These are phyloP conservation scores for Microascus cirrosus DNA, from an alignment of 2,329 filamentous ascomycete genomes.

Conservation along the genomic window DNA sequence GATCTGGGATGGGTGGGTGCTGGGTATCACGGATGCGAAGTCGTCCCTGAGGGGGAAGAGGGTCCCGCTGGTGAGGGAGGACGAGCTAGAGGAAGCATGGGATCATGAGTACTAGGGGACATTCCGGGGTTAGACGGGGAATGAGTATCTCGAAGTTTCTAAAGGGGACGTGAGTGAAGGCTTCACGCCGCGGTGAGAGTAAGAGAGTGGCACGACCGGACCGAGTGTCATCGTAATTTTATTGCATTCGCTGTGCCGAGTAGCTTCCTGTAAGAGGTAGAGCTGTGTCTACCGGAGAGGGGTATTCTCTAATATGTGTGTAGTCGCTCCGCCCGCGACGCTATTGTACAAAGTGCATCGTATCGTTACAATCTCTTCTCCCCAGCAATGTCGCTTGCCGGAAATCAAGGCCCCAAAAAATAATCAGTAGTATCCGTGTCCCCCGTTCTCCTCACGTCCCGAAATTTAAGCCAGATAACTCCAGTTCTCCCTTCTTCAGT, in stretches of 20 bases:
- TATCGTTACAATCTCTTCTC: background rate
- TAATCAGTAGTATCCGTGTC: background rate
- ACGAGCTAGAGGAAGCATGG: background rate
- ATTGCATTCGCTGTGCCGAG: background rate
- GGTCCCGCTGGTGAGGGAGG: background rate
- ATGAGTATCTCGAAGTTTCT: background rate
- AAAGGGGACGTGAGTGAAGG: background rate
- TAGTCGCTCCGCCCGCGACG: background rate
- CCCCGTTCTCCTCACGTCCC: background rate
- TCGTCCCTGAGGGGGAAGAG: background rate
- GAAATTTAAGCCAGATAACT: background rate
- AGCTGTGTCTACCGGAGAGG: background rate
- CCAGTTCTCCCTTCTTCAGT: background rate
- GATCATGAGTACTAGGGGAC: background rate
- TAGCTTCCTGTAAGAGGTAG: background rate
- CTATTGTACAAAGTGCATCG: background rate
- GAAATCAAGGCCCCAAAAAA: background rate
- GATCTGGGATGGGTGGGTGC: background rate
- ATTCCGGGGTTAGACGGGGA: background rate
- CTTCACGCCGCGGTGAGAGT: background rate
- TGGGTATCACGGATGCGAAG: background rate
- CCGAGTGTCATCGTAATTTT: background rate
- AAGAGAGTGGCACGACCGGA: background rate
- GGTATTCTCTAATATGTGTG: conserved; percentile 4
- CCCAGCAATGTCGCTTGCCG: background rate